Base-by-base conservation (phyloP, 2,329 filamentous ascomycete species). In the Albophoma yamanashiensis region DNA sequence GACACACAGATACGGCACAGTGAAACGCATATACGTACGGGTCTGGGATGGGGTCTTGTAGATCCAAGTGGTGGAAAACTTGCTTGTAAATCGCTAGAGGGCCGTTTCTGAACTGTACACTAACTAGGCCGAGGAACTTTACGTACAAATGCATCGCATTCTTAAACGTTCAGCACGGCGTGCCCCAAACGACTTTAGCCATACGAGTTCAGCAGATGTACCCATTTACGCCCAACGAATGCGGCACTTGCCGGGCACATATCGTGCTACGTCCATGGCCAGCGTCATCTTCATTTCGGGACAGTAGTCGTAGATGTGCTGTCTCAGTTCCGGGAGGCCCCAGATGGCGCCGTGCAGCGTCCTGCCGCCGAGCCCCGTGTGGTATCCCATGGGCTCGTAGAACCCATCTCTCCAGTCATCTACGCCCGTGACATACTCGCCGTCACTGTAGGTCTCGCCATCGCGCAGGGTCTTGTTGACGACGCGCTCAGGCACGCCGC, bases 361-460 rank as follows among this genome's bases (percentile, higher is more conserved):
- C 15, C 66, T 67, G 56, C 82, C 81, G 59, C 76, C 77, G 9
- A 76, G 76, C 27, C 80, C 81, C 1, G 79, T 81, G 67, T 85
- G 82, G 67, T 82, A 84, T 52, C 82, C 82, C 81, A 84, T 82
- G 17, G 82, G 82, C 67, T 82, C 76, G 66, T 82, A 82, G 65
- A 76, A 78, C 17, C 79, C 79, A n/a, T 76, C 66, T 20, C 79
- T 75, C 76, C 78, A 81, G 66, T 78, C 75, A 67, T 82, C 79
- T 45, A 82, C 69, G 9, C 74, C 79, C 50, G 72, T 63, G 43
- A 79, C 68, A 34, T 72, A 69, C 40, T 22, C 4, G 7, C 42
- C 42, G 17, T 53, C 56, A 40, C 58, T 61, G 20, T 64, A 61
- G 12, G 70, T 67, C 4, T 71, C 73, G 7, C 67, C 68, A 15